These are phyloP conservation scores for Astathelohania contejeani DNA, from an alignment of 371 early-diverging fungal genomes.

Conservation along the genomic window DNA sequence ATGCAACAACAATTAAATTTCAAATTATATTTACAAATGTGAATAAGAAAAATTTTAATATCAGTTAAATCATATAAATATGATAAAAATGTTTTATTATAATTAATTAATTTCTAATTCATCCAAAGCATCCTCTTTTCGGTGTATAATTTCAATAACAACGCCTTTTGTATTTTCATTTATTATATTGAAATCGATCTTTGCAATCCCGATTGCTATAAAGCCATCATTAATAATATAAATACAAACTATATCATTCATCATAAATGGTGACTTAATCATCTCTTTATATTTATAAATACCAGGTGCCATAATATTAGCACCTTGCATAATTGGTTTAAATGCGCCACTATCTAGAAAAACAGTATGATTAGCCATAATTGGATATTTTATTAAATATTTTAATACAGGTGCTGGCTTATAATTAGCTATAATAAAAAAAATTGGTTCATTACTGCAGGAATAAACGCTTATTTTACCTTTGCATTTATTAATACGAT, in stretches of 20 bases:
- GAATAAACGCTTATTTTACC: constrained; percentile 20
- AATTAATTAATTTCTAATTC: too few species aligned
- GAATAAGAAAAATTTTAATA: too few species aligned
- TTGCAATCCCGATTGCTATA: constrained; percentile 25
- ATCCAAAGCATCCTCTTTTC: constrained; percentile 20
- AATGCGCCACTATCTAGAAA: constrained; percentile 49
- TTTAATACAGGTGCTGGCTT: constrained; percentile 33
- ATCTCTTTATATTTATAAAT: constrained; percentile 32
- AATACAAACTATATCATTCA: constrained; percentile 21
- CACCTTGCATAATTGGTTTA: constrained; percentile 45
- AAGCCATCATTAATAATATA: constrained; percentile 18
- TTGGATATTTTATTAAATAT: constrained; percentile 7
- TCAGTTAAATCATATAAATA: too few species aligned
- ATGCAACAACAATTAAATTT: too few species aligned
- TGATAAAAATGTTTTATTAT: too few species aligned
- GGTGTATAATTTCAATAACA: constrained; percentile 22
- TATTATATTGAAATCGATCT: constrained; percentile 18
- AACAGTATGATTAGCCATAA: not conserved
- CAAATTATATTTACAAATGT: too few species aligned
- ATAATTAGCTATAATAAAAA: constrained; percentile 24
- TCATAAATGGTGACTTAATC: constrained; percentile 12
- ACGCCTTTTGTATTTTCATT: constrained; percentile 7
- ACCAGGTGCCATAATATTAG: constrained; percentile 52
- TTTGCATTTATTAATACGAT: constrained; percentile 8
- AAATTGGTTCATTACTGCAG: constrained; percentile 13